Conservation (phyloP, 306 rosid species). For the Neltuma alba region DNA sequence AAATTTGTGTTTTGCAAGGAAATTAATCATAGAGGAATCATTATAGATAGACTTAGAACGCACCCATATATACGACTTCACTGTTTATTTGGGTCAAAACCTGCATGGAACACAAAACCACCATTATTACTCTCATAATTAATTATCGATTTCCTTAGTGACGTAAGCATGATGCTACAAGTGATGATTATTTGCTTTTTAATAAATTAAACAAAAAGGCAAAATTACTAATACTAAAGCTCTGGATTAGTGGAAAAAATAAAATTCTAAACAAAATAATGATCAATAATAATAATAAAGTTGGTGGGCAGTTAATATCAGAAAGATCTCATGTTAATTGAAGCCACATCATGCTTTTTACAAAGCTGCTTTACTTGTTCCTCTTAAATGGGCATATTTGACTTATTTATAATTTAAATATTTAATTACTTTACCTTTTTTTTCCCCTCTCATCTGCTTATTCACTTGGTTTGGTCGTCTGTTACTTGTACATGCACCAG, state of each 20-base stretch:
- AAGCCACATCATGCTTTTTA: slow-evolving; percentile 31
- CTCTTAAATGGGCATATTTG: slow-evolving; percentile 1
- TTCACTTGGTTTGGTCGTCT: background rate
- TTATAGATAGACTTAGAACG: background rate
- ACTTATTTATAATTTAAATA: no score
- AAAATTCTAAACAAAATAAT: background rate
- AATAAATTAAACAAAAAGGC: background rate
- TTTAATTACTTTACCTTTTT: background rate
- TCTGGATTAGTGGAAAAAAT: background rate
- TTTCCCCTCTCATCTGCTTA: background rate
- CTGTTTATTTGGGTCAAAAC: background rate
- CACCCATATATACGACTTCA: background rate
- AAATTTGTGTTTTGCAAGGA: background rate
- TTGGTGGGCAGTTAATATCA: slow-evolving; percentile 44
- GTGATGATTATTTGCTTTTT: background rate
- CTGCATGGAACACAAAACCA: background rate
- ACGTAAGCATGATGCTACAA: slow-evolving; percentile 23
- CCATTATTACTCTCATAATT: slow-evolving; percentile 12
- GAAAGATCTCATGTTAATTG: slow-evolving; percentile 14
- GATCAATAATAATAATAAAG: slow-evolving; percentile 14
- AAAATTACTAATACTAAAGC: background rate
- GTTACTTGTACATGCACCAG: background rate
- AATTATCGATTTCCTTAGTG: background rate
- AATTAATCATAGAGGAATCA: background rate
- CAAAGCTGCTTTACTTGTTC: slow-evolving; percentile 40